These are phyloP conservation scores for Ceratocystis variospora DNA, from an alignment of 2,329 filamentous ascomycete genomes.

Conservation along the genomic window DNA sequence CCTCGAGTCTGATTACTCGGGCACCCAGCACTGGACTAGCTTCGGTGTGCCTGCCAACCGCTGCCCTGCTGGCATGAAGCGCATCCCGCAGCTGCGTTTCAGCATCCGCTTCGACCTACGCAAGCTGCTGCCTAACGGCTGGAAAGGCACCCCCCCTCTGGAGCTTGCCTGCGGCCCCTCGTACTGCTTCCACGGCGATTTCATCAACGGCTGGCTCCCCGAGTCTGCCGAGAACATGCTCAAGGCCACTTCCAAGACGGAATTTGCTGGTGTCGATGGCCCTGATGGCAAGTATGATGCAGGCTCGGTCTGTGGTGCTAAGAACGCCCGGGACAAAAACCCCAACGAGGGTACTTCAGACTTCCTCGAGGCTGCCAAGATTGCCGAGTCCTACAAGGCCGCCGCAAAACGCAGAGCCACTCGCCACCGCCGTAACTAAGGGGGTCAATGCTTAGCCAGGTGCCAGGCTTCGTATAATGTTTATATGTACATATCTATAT, in stretches of 20 bases:
- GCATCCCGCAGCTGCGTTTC: constrained; percentile 35
- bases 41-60: constrained; percentile 22
- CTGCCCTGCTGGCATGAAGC: constrained; percentile 32
- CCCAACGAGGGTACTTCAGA: constrained; percentile 14
- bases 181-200: constrained; percentile 34
- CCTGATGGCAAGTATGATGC: constrained; percentile 25
- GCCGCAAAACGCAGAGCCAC: not conserved
- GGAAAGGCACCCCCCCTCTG: constrained; percentile 32
- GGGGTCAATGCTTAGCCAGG: not conserved
- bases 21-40: constrained; percentile 9
- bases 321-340: constrained; percentile 11
- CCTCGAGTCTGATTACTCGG: constrained; percentile 22
- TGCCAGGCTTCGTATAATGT: not conserved
- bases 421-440: not conserved
- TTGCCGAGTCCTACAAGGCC: not conserved
- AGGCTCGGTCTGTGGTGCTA: constrained; percentile 3
- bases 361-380: not conserved
- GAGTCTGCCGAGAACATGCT: constrained; percentile 26
- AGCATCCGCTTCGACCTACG: constrained; percentile 35
- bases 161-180: constrained; percentile 31
- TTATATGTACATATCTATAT: not conserved
- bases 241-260: constrained; percentile 10
- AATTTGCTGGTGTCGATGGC: constrained; percentile 14
- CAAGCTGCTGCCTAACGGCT: constrained; percentile 31
- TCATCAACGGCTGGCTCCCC: constrained; percentile 34